Evolutionary conservation across 257 asterid species (phyloP).

Genomic region (Schizonepeta tenuifolia): DNA sequence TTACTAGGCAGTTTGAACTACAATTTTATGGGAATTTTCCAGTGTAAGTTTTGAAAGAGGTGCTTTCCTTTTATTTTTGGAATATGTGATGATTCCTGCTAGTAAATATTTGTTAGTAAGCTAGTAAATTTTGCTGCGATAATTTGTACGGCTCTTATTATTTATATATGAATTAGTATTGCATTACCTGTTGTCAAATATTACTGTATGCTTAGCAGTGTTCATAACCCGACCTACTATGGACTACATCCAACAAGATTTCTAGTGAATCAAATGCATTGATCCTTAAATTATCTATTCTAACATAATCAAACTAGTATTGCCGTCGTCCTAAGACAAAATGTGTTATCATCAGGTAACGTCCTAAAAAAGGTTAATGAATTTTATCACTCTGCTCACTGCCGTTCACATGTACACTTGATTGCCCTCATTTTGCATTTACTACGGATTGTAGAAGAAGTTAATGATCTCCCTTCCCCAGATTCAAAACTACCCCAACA

Average conservation of each 20-base stretch:
- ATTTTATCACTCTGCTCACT: background rate
- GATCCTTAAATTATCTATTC: background rate
- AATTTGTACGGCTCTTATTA: background rate
- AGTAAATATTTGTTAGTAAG: background rate
- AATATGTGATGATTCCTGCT: background rate
- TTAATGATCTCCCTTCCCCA: background rate
- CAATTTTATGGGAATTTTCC: slow-evolving; percentile 30
- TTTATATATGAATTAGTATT: background rate
- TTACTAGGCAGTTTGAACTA: slow-evolving; percentile 23
- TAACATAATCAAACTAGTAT: background rate
- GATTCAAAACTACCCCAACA: background rate
- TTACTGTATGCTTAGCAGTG: background rate
- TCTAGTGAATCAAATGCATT: slow-evolving; percentile 4
- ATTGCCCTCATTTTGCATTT: background rate
- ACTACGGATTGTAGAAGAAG: slow-evolving; percentile 8
- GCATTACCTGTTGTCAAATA: background rate
- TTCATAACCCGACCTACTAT: background rate
- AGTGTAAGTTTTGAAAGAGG: slow-evolving; percentile 21
- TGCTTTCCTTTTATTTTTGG: background rate
- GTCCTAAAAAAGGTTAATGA: background rate
- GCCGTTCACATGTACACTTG: slow-evolving; percentile 1
- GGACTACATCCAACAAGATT: background rate
- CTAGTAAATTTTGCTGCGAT: background rate
- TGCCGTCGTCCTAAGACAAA: background rate
- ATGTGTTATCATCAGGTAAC: background rate